These are phyloP conservation scores for Pleurotus tuber-regium DNA, from an alignment of 768 basidiomycete species.

Conservation along the genomic window DNA sequence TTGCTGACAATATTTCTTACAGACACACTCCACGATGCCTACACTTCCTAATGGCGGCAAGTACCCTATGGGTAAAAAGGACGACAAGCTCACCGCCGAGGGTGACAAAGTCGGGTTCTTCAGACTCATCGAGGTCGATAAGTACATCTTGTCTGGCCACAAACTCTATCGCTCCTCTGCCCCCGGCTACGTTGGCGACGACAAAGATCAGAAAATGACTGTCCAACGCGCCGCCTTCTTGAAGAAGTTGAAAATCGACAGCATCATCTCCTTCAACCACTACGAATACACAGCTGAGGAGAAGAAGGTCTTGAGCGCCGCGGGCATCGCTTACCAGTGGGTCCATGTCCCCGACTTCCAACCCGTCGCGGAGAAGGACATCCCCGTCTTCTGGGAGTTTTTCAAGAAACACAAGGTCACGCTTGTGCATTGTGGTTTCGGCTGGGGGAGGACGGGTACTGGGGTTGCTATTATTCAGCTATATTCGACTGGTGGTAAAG, in stretches of 20 bases:
- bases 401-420: conserved; percentile 1
- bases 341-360: conserved; percentile 19
- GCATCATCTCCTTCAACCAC: conserved; percentile 21
- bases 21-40: too few species aligned
- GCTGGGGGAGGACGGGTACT: background rate
- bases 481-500: background rate
- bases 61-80: conserved; percentile 2
- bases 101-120: conserved; percentile 1
- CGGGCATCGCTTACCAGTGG: conserved; percentile 17
- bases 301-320: conserved; percentile 7
- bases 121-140: conserved; percentile 3
- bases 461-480: background rate
- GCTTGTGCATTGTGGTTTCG: conserved; percentile 3
- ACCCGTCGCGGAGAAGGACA: background rate
- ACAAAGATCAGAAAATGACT: background rate
- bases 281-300: conserved; percentile 12
- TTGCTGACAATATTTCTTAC: too few species aligned
- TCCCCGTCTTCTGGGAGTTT: background rate
- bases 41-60: background rate
- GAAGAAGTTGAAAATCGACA: conserved; percentile 14
- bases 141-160: conserved; percentile 1
- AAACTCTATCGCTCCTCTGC: conserved; percentile 6
- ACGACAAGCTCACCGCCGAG: background rate
- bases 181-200: background rate
- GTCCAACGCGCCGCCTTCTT: conserved; percentile 10